phyloP scores from a whole-genome alignment of 139 green algal species.

The Coelastrella sp. region DNA sequence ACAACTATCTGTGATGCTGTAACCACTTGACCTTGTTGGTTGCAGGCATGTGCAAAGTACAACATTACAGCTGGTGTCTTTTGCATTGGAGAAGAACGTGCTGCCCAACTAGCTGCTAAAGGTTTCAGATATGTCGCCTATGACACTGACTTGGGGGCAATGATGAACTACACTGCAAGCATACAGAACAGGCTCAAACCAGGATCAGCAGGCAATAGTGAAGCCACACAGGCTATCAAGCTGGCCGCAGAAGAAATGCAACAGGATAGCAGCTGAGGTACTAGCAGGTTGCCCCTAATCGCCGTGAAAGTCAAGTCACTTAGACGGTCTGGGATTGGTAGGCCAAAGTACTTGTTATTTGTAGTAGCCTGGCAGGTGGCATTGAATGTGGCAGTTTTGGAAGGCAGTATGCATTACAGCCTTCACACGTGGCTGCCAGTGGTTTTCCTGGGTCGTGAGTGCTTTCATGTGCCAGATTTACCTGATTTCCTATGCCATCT shows the following conservation, averaged over 20 bases:
- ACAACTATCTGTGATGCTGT: neutral
- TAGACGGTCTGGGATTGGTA: too few species aligned
- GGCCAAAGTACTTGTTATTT: too few species aligned
- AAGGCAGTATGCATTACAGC: too few species aligned
- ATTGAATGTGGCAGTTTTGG: too few species aligned
- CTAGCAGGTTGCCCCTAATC: too few species aligned
- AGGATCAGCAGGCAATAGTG: neutral
- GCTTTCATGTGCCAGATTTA: too few species aligned
- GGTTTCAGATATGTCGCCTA: constrained; percentile 40
- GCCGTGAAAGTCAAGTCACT: too few species aligned
- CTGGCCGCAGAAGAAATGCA: neutral
- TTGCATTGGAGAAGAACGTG: constrained; percentile 42
- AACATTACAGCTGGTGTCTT: constrained; percentile 33
- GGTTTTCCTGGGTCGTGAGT: too few species aligned
- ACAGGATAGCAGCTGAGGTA: neutral
- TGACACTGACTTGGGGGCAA: constrained; percentile 32
- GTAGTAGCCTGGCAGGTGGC: too few species aligned
- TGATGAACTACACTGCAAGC: constrained; percentile 26
- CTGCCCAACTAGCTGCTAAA: constrained; percentile 24
- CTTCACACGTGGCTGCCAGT: too few species aligned
- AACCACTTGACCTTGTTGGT: neutral
- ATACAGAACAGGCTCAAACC: constrained; percentile 9
- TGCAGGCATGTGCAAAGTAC: constrained; percentile 29
- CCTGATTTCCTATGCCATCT: too few species aligned
- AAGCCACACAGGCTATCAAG: neutral